Evolutionary conservation across 2,329 filamentous ascomycete genomes (phyloP), one percentile per base, ranked within the genome.

Genomic region (Biscogniauxia sp.): DNA sequence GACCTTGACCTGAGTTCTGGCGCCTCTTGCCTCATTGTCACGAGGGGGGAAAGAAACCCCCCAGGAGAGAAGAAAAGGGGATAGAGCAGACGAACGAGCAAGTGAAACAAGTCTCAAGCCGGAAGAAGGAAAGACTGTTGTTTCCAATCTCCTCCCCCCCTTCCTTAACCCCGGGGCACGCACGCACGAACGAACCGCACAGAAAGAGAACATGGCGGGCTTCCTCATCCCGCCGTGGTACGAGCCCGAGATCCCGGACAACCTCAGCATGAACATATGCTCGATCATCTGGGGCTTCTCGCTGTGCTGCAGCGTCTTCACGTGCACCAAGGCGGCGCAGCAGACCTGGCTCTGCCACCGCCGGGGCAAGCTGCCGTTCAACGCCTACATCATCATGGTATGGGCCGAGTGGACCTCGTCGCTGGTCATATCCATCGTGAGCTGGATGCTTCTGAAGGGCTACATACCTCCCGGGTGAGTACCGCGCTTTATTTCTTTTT

Each of bases 311-410:
- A 59, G 74, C 73, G 2, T 68, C 65, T 67, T 72, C n/a, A 68
- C 67, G 15, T 61, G 57, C 53, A 66, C 68, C 61, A 72, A 68
- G 55, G 75, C 70, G 19, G 57, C 66, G 20, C 69, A 67, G 57
- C 75, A 76, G 57, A 73, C 73, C 1, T 61, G 60, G 23, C 26
- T 55, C n/a, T 65, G 71, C 26, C 59, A 62, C 19, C 58, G 62
- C 49, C 61, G 68, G n/a, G 71, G 67, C 61, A 64, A 69, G 37
- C 58, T 66, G 37, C 58, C 65, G 6, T 61, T 70, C 32, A 71
- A 65, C 13, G 62, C 66, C 23, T 77, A 76, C 55, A 58, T 75
- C 7, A 66, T 67, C 61, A 72, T 75, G 73, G 66, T 77, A 53
- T 77, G 75, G 74, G 49, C 66, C 17, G 73, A 77, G 59, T 66